phyloP scores from a whole-genome alignment of 1,284 basidiomycete genomes.

The Tausonia pullulans region DNA sequence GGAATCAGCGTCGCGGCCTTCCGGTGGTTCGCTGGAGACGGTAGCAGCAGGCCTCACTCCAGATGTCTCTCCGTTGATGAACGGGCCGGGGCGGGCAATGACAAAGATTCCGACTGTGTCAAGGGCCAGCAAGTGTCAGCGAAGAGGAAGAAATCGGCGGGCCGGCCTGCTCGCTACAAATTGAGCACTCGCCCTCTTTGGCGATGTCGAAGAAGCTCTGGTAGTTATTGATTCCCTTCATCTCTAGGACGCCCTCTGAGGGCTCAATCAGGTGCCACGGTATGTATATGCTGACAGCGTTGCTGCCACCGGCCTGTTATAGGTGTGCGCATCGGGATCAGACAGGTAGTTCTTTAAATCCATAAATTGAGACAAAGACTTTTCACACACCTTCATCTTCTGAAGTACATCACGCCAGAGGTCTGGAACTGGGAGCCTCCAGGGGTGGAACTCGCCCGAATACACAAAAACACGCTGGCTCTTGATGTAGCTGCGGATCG shows the following conservation, averaged over 20 bases:
- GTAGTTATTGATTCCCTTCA: constrained; percentile 56
- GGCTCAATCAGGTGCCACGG: constrained; percentile 51
- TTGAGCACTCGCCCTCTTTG: constrained; percentile 6
- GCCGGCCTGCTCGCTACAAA: too few species aligned
- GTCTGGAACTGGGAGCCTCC: constrained; percentile 62
- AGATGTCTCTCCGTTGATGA: constrained; percentile 62
- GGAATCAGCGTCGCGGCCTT: too few species aligned
- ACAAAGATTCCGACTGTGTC: background rate
- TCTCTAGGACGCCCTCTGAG: constrained; percentile 58
- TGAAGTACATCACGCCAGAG: constrained; percentile 73
- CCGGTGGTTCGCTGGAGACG: too few species aligned
- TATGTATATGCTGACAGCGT: constrained; percentile 59
- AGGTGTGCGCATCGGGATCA: constrained; percentile 58
- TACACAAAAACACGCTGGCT: background rate
- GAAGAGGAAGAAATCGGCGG: too few species aligned
- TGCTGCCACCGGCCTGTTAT: too few species aligned
- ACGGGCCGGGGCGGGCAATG: constrained; percentile 29
- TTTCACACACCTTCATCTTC: constrained; percentile 45
- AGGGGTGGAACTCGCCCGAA: constrained; percentile 53
- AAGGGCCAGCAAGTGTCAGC: background rate
- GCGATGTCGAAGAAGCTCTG: constrained; percentile 51
- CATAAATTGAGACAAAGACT: too few species aligned
- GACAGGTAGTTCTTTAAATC: too few species aligned
- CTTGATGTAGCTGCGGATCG: background rate
- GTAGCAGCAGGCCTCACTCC: too few species aligned